Conservation (phyloP, 1,284 basidiomycete genomes). For the Naganishia liquefaciens region DNA sequence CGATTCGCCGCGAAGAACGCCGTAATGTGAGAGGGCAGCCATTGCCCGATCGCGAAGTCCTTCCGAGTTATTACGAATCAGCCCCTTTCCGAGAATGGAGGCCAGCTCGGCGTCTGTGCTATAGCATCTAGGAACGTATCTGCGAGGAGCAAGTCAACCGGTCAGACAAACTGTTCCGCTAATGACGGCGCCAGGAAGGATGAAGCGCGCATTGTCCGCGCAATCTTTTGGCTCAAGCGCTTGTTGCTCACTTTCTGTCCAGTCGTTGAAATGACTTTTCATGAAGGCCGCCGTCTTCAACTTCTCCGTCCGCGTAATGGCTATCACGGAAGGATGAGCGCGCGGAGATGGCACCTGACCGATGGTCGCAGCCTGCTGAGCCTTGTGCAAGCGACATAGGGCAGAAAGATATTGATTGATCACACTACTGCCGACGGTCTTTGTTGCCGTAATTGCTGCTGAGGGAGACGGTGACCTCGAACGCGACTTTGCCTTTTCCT, state of each 20-base stretch:
- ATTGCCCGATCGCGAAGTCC: background rate
- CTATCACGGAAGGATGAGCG: background rate
- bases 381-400: slow-evolving; percentile 7
- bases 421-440: background rate
- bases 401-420: slow-evolving; percentile 11
- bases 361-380: slow-evolving; percentile 1
- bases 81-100: slow-evolving; percentile 4
- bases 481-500: background rate
- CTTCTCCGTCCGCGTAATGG: background rate
- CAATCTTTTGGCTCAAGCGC: too few relatives aligned
- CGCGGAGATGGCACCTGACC: slow-evolving; percentile 6
- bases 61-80: too few relatives aligned
- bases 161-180: background rate
- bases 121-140: slow-evolving; percentile 15
- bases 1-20: slow-evolving; percentile 3
- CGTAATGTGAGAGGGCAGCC: background rate
- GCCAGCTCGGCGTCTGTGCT: slow-evolving; percentile 5
- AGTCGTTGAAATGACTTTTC: slow-evolving; percentile 1
- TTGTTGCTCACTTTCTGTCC: slow-evolving; percentile 40
- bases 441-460: background rate
- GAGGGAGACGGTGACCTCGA: too few relatives aligned
- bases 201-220: background rate
- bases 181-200: background rate
- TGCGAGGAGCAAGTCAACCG: background rate
- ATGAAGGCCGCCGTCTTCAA: background rate